Percentiles rank a stretch among this genome's conserved stretches.
These are phyloP conservation scores for Aspergillus olivimuriae DNA, from an alignment of 495 filamentous ascomycete species.

Conservation along the genomic window DNA sequence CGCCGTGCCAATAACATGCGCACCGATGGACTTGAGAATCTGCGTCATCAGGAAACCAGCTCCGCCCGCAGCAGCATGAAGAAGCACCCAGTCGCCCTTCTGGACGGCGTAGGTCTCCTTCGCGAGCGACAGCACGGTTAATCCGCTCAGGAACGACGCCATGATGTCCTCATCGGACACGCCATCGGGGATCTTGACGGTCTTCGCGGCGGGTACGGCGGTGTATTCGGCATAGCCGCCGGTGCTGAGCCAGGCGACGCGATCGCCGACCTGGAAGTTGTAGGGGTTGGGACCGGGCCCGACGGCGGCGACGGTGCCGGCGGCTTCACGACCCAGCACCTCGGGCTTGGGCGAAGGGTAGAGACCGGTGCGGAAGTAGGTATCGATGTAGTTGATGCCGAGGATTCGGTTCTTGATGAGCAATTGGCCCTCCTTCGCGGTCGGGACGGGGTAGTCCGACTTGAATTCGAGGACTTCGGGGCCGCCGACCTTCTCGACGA, in stretches of 20 bases:
- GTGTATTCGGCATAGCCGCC: slow-evolving; percentile 75
- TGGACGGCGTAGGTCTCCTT: slow-evolving; percentile 71
- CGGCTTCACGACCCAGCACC: slow-evolving; percentile 78
- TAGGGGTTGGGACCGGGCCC: slow-evolving; percentile 39
- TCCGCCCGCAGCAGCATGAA: slow-evolving; percentile 89
- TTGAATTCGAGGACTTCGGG: slow-evolving; percentile 70
- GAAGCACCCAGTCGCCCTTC: slow-evolving; percentile 74
- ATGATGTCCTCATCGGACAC: slow-evolving; percentile 58
- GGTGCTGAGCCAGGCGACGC: slow-evolving; percentile 59
- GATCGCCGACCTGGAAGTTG: slow-evolving; percentile 55
- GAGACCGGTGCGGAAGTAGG: slow-evolving; percentile 87
- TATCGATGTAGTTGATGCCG: slow-evolving; percentile 83
- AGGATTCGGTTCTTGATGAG: slow-evolving; percentile 81
- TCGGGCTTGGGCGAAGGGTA: slow-evolving; percentile 73
- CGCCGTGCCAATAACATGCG: slow-evolving; percentile 78
- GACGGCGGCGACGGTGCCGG: slow-evolving; percentile 53
- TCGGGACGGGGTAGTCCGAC: slow-evolving; percentile 70
- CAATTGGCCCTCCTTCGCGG: slow-evolving; percentile 61
- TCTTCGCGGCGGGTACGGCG: slow-evolving; percentile 48
- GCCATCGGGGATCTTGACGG: slow-evolving; percentile 57
- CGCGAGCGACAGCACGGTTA: slow-evolving; percentile 79
- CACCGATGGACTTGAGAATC: slow-evolving; percentile 66
- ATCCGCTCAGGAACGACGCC: slow-evolving; percentile 69
- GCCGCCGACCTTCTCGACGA: slow-evolving; percentile 72
- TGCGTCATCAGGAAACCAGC: slow-evolving; percentile 75